phyloP scores from a whole-genome alignment of 2,329 filamentous ascomycete genomes.

The Penicillium paneum region DNA sequence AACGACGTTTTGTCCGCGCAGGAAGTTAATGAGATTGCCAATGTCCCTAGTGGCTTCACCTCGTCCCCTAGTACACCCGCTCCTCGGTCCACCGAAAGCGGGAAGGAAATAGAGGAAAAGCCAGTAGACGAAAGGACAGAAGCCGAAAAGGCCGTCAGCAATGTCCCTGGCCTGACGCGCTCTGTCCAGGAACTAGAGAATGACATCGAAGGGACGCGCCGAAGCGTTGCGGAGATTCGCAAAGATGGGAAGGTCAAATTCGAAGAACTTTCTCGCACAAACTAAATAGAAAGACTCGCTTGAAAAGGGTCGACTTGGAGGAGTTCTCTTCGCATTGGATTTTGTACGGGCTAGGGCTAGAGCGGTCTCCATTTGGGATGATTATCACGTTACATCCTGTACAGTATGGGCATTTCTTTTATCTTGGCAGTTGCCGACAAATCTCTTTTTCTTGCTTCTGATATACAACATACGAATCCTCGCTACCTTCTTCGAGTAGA shows the following conservation, averaged over 20 bases:
- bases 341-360: conserved; percentile 16
- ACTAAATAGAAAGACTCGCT: conserved; percentile 16
- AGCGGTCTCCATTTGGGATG: conserved; percentile 18
- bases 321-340: conserved; percentile 12
- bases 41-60: conserved; percentile 69
- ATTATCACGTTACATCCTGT: conserved; percentile 21
- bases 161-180: conserved; percentile 26
- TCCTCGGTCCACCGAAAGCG: conserved; percentile 37
- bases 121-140: conserved; percentile 9
- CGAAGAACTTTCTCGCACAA: conserved; percentile 36
- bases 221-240: conserved; percentile 53
- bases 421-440: conserved; percentile 12
- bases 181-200: conserved; percentile 30
- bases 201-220: conserved; percentile 31
- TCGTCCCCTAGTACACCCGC: conserved; percentile 46
- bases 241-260: conserved; percentile 66
- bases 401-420: conserved; percentile 23
- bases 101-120: conserved; percentile 11
- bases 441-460: conserved; percentile 6
- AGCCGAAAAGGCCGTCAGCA: conserved; percentile 22
- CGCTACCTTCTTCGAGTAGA: neutral
- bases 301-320: conserved; percentile 9
- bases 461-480: too few species aligned
- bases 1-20: conserved; percentile 72
- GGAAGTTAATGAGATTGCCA: conserved; percentile 87